These are phyloP conservation scores for Candida albicans DNA, from an alignment of 1,139 yeast genomes.

Conservation along the genomic window DNA sequence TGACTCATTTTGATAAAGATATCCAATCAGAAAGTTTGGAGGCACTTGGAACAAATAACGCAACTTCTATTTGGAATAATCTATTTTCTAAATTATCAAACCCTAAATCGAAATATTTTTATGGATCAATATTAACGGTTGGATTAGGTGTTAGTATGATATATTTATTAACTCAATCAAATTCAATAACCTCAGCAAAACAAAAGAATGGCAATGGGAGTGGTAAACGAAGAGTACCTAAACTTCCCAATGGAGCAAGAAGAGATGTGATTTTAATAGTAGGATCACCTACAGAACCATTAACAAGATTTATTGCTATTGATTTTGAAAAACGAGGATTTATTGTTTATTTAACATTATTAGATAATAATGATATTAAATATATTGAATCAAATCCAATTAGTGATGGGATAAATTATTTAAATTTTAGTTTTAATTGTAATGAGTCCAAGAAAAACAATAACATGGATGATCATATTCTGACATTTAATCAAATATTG, in stretches of 20 bases:
- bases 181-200: too few relatives aligned
- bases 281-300: slow-evolving; percentile 78
- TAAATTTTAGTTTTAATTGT: slow-evolving; percentile 33
- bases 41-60: too few relatives aligned
- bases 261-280: slow-evolving; percentile 71
- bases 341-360: slow-evolving; percentile 72
- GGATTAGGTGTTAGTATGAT: slow-evolving; percentile 28
- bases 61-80: slow-evolving; percentile 7
- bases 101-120: slow-evolving; percentile 17
- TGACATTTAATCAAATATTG: slow-evolving; percentile 42
- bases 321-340: slow-evolving; percentile 80
- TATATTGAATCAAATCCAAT: slow-evolving; percentile 59
- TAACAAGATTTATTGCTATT: slow-evolving; percentile 66
- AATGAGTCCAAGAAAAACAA: too few relatives aligned
- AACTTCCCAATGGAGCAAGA: slow-evolving; percentile 68
- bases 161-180: too few relatives aligned
- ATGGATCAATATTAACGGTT: slow-evolving; percentile 23
- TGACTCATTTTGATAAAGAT: slow-evolving; percentile 14
- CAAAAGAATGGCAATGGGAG: slow-evolving; percentile 2
- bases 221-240: slow-evolving; percentile 56
- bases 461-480: slow-evolving; percentile 31
- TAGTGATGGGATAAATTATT: slow-evolving; percentile 50
- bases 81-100: slow-evolving; percentile 14
- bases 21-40: too few relatives aligned
- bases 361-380: slow-evolving; percentile 61